These are phyloP conservation scores for Penicillium samsonianum DNA, from an alignment of 495 filamentous ascomycete species.

Conservation along the genomic window DNA sequence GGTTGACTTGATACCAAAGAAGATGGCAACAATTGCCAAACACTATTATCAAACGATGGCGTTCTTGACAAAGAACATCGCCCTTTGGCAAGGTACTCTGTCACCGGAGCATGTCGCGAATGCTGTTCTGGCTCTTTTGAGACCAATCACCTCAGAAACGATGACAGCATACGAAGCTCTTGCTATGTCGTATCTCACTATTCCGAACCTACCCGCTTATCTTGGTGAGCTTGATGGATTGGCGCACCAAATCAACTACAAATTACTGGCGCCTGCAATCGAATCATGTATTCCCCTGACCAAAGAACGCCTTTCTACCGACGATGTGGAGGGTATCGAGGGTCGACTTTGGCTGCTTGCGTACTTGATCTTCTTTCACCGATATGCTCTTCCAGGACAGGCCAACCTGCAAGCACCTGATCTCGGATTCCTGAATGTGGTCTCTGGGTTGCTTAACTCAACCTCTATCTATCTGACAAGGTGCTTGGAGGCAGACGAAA, in stretches of 20 bases:
- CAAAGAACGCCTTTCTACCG: constrained; percentile 24
- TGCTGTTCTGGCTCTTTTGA: constrained; percentile 50
- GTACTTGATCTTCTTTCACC: constrained; percentile 77
- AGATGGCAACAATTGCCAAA: constrained; percentile 46
- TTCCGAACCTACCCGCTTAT: constrained; percentile 44
- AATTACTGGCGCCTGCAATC: constrained; percentile 53
- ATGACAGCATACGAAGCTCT: constrained; percentile 59
- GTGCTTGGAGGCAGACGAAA: constrained; percentile 55
- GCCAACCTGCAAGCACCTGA: constrained; percentile 46
- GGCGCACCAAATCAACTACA: constrained; percentile 54
- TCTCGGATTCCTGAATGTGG: constrained; percentile 62
- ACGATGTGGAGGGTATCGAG: constrained; percentile 37
- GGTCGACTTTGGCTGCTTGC: constrained; percentile 72
- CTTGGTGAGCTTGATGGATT: constrained; percentile 50
- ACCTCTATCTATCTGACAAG: constrained; percentile 59
- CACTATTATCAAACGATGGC: constrained; percentile 48
- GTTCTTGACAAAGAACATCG: constrained; percentile 39
- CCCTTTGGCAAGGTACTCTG: constrained; percentile 20
- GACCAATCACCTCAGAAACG: constrained; percentile 48
- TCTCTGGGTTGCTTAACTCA: constrained; percentile 64
- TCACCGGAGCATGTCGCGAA: constrained; percentile 33
- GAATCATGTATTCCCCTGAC: constrained; percentile 35
- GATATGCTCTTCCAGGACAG: constrained; percentile 48
- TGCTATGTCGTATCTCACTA: constrained; percentile 53
- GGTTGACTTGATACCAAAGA: constrained; percentile 46